phyloP scores from a whole-genome alignment of 1,139 yeast species.

The Magnusiomyces ingens region DNA sequence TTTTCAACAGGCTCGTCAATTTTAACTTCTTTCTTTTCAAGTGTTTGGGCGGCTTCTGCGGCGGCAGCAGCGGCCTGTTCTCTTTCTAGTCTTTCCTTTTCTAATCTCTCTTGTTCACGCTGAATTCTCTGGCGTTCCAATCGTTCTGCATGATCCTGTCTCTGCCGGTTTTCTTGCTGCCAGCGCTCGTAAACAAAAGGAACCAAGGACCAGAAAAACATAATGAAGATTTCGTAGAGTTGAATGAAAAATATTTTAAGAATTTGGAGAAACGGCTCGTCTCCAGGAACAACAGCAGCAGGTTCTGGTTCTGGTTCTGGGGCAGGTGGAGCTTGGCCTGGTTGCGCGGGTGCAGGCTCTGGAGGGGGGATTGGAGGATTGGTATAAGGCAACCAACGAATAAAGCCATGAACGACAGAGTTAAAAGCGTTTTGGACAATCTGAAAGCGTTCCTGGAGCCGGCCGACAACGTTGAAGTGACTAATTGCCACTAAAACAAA shows the following conservation, averaged over 20 bases:
- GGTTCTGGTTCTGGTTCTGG: not conserved
- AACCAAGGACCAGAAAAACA: slow-evolving; percentile 23
- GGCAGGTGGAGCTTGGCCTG: no score
- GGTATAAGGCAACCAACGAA: no score
- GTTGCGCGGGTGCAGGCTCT: not conserved
- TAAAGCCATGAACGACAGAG: not conserved
- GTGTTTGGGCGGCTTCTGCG: no score
- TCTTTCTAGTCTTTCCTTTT: not conserved
- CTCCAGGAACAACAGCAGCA: not conserved
- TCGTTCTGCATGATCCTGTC: slow-evolving; percentile 18
- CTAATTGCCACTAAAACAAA: not conserved
- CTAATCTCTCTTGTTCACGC: slow-evolving; percentile 1
- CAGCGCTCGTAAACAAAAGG: slow-evolving; percentile 25
- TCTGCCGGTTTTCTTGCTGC: slow-evolving; percentile 20
- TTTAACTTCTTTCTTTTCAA: no score
- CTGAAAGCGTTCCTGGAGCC: not conserved
- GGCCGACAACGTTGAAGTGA: not conserved
- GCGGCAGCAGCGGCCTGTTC: not conserved
- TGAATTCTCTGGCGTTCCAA: not conserved
- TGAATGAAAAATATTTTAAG: slow-evolving; percentile 1
- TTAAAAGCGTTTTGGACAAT: not conserved
- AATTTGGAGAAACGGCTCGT: not conserved
- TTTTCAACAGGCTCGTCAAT: no score
- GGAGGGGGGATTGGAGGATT: no score
- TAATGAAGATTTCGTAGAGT: slow-evolving; percentile 11